Evolutionary conservation across 306 rosid genomes (phyloP), one percentile per base, ranked within the genome.

Genomic region (Prunus fruticosa): DNA sequence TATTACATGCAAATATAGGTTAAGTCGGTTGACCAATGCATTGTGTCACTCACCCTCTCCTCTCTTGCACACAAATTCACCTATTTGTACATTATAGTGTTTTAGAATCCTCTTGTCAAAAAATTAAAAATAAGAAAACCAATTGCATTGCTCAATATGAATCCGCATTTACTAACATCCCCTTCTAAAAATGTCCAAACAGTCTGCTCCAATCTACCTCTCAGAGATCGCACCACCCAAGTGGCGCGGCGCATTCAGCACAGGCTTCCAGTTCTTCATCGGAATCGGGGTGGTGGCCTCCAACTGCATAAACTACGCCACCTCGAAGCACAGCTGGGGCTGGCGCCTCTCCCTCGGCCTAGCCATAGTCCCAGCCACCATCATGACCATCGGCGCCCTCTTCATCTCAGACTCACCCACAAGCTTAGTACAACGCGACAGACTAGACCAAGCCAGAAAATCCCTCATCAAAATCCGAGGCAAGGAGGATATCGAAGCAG

Each of bases 161-260:
- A 56, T 56, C 8, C 5, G 8, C 1, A n/a, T 16, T 15, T 28
- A 34, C 69, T 64, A 34, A 64, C 69, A 34, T 7, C 27, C 49
- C 8, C 34, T 8, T 34, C 23, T 2, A 34, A 64, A 3, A 18
- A 18, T 34, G 25, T 19, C 47, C 18, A 1, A 32, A 47, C 12
- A 88, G 97, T 91, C 96, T 4, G 77, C 94, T 22, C 95, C 97
- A 0, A 64, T 93, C 57, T 93, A 89, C 73, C 87, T 93, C 32
- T 88, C 90, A 4, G 98, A 93, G 74, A 85, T 93, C 4, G 91
- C 98, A 53, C 98, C 93, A 20, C 53, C 95, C 0, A 88, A 85
- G 71, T 91, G 91, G 90, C 85, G 97, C 18, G 97, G 97, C 0
- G 91, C 98, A 8, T 91, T 93, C 85, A 87, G 86, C 81, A 47